These are phyloP conservation scores for Graphium sp. DNA, from an alignment of 2,329 filamentous ascomycete genomes.

Conservation along the genomic window DNA sequence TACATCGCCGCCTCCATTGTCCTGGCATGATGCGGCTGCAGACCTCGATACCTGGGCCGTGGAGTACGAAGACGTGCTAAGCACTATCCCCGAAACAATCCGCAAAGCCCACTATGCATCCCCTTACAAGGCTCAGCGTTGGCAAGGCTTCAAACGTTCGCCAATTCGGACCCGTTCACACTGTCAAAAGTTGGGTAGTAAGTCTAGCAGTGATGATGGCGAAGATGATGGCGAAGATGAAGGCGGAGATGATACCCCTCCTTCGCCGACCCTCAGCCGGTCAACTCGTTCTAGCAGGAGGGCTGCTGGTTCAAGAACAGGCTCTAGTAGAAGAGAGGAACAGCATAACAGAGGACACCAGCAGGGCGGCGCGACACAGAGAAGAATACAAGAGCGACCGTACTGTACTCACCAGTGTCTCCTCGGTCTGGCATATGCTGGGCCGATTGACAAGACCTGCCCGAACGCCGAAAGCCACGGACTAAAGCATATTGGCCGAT, in stretches of 20 bases:
- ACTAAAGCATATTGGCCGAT: slow-evolving; percentile 9
- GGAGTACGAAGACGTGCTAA: slow-evolving; percentile 14
- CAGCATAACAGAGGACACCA: slow-evolving; percentile 3
- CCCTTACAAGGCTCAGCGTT: slow-evolving; percentile 11
- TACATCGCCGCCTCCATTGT: slow-evolving; percentile 10
- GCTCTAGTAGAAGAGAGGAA: slow-evolving; percentile 3
- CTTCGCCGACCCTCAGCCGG: too few relatives aligned
- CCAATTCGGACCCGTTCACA: slow-evolving; percentile 13
- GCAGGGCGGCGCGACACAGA: slow-evolving; percentile 4
- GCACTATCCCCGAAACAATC: slow-evolving; percentile 9
- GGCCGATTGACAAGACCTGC: slow-evolving; percentile 11
- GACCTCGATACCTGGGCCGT: slow-evolving; percentile 15
- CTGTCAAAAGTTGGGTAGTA: too few relatives aligned
- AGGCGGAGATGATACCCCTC: slow-evolving; percentile 3
- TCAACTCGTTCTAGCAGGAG: too few relatives aligned
- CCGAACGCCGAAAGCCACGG: slow-evolving; percentile 12
- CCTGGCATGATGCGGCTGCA: slow-evolving; percentile 14
- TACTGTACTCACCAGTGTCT: slow-evolving; percentile 14
- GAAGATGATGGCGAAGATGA: slow-evolving; percentile 8
- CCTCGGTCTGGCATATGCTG: slow-evolving; percentile 8
- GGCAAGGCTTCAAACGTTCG: slow-evolving; percentile 13
- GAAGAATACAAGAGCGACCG: slow-evolving; percentile 9
- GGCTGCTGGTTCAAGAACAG: too few relatives aligned
- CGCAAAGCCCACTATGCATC: slow-evolving; percentile 8
- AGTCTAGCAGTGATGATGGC: too few relatives aligned